Percentiles rank a stretch among this genome's conserved stretches.
phyloP scores from a whole-genome alignment of 169 alveolate species.

The Perkinsus marinus region DNA sequence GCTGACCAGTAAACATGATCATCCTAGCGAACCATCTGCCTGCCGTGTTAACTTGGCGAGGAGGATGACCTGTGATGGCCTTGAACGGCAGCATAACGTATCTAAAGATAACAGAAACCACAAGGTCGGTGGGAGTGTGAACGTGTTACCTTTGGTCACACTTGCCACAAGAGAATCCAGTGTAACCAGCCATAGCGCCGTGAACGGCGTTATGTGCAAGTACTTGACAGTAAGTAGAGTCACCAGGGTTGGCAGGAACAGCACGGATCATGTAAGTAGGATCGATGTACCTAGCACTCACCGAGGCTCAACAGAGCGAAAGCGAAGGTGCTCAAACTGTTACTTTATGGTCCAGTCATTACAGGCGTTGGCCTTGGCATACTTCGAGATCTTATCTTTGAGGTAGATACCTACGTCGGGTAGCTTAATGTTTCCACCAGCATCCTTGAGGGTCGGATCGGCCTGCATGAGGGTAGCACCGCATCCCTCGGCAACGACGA shows the following conservation, averaged over 20 bases:
- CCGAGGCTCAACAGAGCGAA: not conserved
- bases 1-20: conserved; percentile 17
- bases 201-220: conserved; percentile 64
- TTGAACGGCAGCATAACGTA: conserved; percentile 50
- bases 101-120: conserved; percentile 14
- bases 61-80: conserved; percentile 3
- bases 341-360: conserved; percentile 1
- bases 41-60: conserved; percentile 10
- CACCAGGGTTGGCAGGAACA: conserved; percentile 63
- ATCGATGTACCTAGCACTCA: conserved; percentile 60
- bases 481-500: conserved; percentile 79
- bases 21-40: conserved; percentile 13
- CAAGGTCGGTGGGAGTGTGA: too few relatives aligned
- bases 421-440: conserved; percentile 29
- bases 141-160: conserved; percentile 10
- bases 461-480: conserved; percentile 33
- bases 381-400: conserved; percentile 47
- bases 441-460: conserved; percentile 24
- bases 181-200: conserved; percentile 68
- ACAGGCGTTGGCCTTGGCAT: conserved; percentile 45
- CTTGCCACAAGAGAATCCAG: conserved; percentile 57
- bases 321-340: not conserved
- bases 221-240: conserved; percentile 54
- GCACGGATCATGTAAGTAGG: conserved; percentile 70
- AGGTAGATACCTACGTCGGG: conserved; percentile 48